Conservation (phyloP, 1,284 basidiomycete genomes). For the Tetrapyrgos nigripes region DNA sequence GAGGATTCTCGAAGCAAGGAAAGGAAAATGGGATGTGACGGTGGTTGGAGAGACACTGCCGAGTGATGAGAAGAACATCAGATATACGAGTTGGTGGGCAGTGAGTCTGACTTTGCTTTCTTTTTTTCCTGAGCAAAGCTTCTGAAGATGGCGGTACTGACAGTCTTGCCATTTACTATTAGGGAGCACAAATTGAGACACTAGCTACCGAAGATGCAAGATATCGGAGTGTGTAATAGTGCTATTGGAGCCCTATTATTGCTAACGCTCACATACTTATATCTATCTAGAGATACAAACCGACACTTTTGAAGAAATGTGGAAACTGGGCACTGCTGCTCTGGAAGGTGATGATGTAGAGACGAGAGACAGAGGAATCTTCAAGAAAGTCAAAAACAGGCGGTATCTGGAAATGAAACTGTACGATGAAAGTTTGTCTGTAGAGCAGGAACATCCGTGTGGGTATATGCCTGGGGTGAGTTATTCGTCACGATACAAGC, state of each 20-base stretch:
- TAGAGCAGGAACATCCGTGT: conserved; percentile 6
- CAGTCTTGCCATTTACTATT: neutral
- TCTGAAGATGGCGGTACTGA: neutral
- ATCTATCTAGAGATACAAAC: conserved; percentile 3
- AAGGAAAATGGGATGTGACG: conserved; percentile 59
- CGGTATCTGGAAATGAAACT: neutral
- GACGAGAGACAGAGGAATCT: neutral
- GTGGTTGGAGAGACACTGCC: conserved; percentile 67
- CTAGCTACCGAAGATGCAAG: conserved; percentile 2
- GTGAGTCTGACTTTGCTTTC: conserved; percentile 41
- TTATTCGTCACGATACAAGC: neutral
- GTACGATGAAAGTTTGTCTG: neutral
- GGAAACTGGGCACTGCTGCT: neutral
- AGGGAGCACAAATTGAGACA: conserved; percentile 8
- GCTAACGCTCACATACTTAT: too few species aligned
- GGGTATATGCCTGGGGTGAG: conserved; percentile 8
- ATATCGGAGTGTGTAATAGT: conserved; percentile 2
- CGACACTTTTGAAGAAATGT: conserved; percentile 17
- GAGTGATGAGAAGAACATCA: conserved; percentile 58
- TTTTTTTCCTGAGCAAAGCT: neutral
- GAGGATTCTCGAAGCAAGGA: conserved; percentile 57
- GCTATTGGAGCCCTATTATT: too few species aligned
- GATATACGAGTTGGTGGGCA: conserved; percentile 75
- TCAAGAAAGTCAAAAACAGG: conserved; percentile 6
- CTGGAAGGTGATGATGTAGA: neutral